phyloP scores from a whole-genome alignment of 148 eudicot genomes.

The Rhododendron kiyosumense region DNA sequence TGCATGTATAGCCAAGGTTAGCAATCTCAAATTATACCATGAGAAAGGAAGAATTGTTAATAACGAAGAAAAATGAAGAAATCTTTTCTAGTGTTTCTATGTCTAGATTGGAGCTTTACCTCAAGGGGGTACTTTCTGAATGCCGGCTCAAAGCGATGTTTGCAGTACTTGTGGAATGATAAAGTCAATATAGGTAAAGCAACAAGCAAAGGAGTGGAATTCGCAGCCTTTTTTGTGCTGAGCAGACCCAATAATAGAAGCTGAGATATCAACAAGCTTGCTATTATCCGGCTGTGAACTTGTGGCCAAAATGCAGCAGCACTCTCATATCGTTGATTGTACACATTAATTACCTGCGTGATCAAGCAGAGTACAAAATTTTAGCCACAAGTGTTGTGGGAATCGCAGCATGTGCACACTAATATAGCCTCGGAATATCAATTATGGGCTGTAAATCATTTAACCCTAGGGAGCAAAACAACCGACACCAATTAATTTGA shows the following conservation, averaged over 20 bases:
- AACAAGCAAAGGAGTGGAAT: constrained; percentile 84
- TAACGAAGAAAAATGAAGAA: background rate
- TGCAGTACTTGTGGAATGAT: constrained; percentile 83
- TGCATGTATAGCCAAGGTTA: background rate
- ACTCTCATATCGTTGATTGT: constrained; percentile 83
- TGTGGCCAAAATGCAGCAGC: constrained; percentile 98
- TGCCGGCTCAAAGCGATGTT: constrained; percentile 91
- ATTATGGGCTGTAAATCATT: background rate
- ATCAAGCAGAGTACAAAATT: background rate
- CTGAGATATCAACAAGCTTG: constrained; percentile 89
- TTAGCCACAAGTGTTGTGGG: background rate
- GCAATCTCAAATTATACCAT: background rate
- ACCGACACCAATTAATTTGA: background rate
- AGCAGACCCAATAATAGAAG: constrained; percentile 79
- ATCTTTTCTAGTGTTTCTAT: background rate
- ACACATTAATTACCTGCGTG: constrained; percentile 83
- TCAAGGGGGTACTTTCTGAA: constrained; percentile 83
- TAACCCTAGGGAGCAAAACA: background rate
- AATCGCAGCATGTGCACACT: constrained; percentile 24
- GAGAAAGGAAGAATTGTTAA: background rate
- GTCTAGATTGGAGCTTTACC: constrained; percentile 34
- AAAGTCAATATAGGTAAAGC: constrained; percentile 72
- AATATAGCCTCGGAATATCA: background rate
- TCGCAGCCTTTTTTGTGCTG: constrained; percentile 84
- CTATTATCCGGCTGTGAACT: constrained; percentile 85